These are phyloP conservation scores for Gossypium arboreum DNA, from an alignment of 345 rosid species.

Conservation along the genomic window DNA sequence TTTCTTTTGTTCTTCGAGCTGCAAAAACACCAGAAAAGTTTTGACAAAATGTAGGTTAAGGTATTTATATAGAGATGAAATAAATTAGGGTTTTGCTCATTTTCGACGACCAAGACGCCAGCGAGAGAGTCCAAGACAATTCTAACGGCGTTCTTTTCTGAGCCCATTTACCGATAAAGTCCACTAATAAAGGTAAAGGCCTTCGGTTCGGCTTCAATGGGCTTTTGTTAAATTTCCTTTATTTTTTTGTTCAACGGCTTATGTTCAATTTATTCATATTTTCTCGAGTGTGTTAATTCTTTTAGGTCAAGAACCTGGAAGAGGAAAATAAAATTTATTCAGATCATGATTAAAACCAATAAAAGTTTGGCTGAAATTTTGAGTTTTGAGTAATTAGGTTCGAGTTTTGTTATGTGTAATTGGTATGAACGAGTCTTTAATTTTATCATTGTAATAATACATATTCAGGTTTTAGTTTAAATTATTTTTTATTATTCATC, in stretches of 20 bases:
- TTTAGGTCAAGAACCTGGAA: too few relatives aligned
- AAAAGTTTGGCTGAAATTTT: too few relatives aligned
- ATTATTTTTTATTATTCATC: too few relatives aligned
- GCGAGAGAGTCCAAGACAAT: neutral
- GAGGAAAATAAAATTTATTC: too few relatives aligned
- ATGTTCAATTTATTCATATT: neutral
- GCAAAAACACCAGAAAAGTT: slow-evolving; percentile 17
- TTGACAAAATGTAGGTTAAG: neutral
- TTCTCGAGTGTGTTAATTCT: neutral
- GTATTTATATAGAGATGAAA: neutral
- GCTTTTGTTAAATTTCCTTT: neutral
- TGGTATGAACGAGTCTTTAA: too few relatives aligned
- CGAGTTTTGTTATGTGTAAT: too few relatives aligned
- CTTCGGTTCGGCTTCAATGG: neutral
- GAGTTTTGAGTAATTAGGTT: too few relatives aligned
- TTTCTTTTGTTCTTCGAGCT: slow-evolving; percentile 11
- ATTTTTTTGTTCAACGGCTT: too few relatives aligned
- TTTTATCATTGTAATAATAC: too few relatives aligned
- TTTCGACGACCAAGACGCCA: neutral
- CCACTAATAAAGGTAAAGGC: neutral
- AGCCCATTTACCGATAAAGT: neutral
- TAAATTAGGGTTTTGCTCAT: slow-evolving; percentile 19
- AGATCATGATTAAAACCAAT: too few relatives aligned
- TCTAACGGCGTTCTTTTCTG: neutral
- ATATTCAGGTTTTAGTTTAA: too few relatives aligned